Evolutionary conservation across 768 basidiomycete species (phyloP), one percentile per base, ranked within the genome.

Genomic region (Suillus brevipes): DNA sequence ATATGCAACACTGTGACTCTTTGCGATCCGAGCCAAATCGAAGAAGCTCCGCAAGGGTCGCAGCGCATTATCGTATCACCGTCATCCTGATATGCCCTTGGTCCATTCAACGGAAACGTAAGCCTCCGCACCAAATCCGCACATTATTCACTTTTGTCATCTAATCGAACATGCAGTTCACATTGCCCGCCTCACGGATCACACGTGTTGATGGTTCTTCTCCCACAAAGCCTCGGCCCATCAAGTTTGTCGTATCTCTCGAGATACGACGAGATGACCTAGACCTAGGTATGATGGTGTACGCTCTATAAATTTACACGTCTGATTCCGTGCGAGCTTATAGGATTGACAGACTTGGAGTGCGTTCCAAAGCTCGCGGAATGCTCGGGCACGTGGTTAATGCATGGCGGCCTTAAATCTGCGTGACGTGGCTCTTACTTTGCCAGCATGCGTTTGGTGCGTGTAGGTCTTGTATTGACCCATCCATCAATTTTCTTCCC

Each of bases 181-280:
- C 38, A 58, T 58, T 28, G 37, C 10, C 58, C 40, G 28, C 58
- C 58, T 59, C 58, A 59, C 58, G 38, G 38, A 59, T 59, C 58
- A 59, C 58, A 59, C 58, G 58, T 59, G 58, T 3, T 28, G 16
- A 20, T 59, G 58, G 25, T 59, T 59, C 58, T 59, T 59, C 40
- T 59, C 25, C 18, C 40, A 59, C 58, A 59, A 40, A 42, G 40
- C 58, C 40, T 59, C 28, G 40, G 42, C 40, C n/a, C n/a, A 59
- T 40, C 18, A 28, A 28, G 58, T 28, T 25, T 10, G 6, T 31
- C 10, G 3, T 40, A 59, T 59, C 38, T 58, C 37, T 40, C 7
- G 18, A 28, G 18, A 13, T 31, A 20, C 58, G 18, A 59, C 20
- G 18, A 28, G 25, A 18, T 28, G 57, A 28, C 37, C 16, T n/a